Base-by-base conservation (phyloP, 106 monocot species). In the Dendrobium nobile region DNA sequence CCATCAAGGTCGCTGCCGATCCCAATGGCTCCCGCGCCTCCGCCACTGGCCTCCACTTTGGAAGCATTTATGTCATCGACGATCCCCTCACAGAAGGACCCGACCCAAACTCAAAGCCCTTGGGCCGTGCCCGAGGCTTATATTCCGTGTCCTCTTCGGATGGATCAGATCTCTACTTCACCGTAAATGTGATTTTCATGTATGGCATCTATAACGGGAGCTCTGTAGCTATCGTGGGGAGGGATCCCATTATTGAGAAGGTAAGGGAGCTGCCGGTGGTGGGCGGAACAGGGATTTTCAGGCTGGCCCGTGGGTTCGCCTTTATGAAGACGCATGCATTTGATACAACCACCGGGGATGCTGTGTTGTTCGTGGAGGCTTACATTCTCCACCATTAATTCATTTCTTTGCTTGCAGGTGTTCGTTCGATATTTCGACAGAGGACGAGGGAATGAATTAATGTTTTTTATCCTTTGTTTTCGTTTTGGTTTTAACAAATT, bases 81-180 rank as follows among this genome's bases (percentile, higher is more conserved):
- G 88, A 88, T 48, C 80, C 78, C 11, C 41, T 88, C 41, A 88
- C 88, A 5, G 88, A 81, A n/a, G 85, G 78, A 1, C 83, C 88
- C 5, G 55, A 82, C 51, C 31, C 22, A 9, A 56, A 7, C 3
- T 81, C 88, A 10, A 37, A 67, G 33, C 48, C 75, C 44, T 19
- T 88, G 18, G 88, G 86, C 42, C 73, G 86, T 17, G 88, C 88
- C 5, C 75, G 83, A 10, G 88, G 88, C 8, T 51, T 84, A 37
- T 88, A 88, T 55, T 18, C 64, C 4, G 20, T 61, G 6, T 79
- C 86, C 17, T 77, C 85, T 1, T 13, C 47, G 26, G 41, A 61
- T 7, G 86, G 77, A 2, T 2, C 20, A 0, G 73, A 56, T 0
- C 47, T 89, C 37, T 37, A 78, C 61, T 8, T 84, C 27, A 42